phyloP scores from a whole-genome alignment of 106 monocot genomes.

The Apostasia shenzhenica region DNA sequence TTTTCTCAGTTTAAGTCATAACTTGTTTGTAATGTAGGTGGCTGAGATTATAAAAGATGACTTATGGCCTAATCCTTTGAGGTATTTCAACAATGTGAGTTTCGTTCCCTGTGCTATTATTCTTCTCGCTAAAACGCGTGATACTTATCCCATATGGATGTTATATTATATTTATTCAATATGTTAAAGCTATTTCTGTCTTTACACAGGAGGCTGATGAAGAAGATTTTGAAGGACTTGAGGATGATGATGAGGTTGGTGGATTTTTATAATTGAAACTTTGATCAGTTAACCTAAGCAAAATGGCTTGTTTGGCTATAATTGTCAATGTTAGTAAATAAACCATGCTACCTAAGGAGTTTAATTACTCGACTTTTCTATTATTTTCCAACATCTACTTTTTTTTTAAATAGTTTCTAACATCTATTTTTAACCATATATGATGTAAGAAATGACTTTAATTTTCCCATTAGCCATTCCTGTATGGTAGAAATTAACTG shows the following conservation, averaged over 20 bases:
- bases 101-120: background rate
- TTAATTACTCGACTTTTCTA: background rate
- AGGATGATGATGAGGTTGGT: constrained; percentile 26
- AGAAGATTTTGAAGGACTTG: constrained; percentile 18
- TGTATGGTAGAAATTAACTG: too few relatives aligned
- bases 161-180: background rate
- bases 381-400: background rate
- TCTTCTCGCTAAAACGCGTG: too few relatives aligned
- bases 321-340: too few relatives aligned
- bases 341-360: too few relatives aligned
- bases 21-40: constrained; percentile 32
- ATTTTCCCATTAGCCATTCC: too few relatives aligned
- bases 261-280: background rate
- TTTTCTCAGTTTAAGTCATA: background rate
- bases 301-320: too few relatives aligned
- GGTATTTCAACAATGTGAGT: constrained; percentile 76
- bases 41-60: constrained; percentile 85
- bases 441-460: too few relatives aligned
- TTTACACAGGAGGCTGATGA: constrained; percentile 26
- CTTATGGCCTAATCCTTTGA: constrained; percentile 77
- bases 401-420: too few relatives aligned
- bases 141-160: too few relatives aligned
- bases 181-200: background rate
- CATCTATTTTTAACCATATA: too few relatives aligned
- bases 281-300: too few relatives aligned